These are phyloP conservation scores for Excoecaria agallocha DNA, from an alignment of 345 rosid species.

Conservation along the genomic window DNA sequence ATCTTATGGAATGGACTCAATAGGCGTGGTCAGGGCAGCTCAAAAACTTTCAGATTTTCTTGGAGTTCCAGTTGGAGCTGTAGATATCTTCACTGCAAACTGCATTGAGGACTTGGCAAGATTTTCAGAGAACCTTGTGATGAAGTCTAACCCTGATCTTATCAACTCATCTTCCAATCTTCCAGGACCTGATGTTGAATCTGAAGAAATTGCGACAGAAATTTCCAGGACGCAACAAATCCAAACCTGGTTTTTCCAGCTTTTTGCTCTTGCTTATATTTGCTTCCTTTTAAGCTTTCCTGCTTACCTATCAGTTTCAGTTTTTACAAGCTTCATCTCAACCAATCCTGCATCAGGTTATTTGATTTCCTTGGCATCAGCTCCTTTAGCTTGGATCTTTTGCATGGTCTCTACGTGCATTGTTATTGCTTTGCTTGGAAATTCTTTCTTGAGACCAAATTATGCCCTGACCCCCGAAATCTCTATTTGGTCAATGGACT, in stretches of 20 bases:
- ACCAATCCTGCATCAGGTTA: constrained; percentile 17
- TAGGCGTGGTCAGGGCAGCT: constrained; percentile 69
- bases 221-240: constrained; percentile 36
- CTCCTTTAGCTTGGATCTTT: constrained; percentile 70
- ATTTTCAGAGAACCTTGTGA: constrained; percentile 49
- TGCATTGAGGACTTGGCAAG: constrained; percentile 63
- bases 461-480: constrained; percentile 45
- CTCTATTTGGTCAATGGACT: constrained; percentile 54
- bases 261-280: constrained; percentile 45
- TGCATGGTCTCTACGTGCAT: constrained; percentile 46
- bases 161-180: constrained; percentile 24
- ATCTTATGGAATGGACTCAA: constrained; percentile 68
- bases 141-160: constrained; percentile 46
- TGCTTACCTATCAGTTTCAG: constrained; percentile 48
- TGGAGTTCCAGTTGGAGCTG: constrained; percentile 64
- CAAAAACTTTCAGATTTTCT: constrained; percentile 64
- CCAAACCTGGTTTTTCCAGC: constrained; percentile 42
- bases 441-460: constrained; percentile 55
- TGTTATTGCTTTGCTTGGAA: constrained; percentile 47
- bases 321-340: constrained; percentile 37
- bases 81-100: constrained; percentile 65
- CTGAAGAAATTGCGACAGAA: constrained; percentile 33
- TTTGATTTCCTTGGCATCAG: constrained; percentile 32
- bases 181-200: constrained; percentile 32
- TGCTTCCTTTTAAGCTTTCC: constrained; percentile 46